phyloP scores from a whole-genome alignment of 1,139 yeast genomes.

The Pichia sp. region DNA sequence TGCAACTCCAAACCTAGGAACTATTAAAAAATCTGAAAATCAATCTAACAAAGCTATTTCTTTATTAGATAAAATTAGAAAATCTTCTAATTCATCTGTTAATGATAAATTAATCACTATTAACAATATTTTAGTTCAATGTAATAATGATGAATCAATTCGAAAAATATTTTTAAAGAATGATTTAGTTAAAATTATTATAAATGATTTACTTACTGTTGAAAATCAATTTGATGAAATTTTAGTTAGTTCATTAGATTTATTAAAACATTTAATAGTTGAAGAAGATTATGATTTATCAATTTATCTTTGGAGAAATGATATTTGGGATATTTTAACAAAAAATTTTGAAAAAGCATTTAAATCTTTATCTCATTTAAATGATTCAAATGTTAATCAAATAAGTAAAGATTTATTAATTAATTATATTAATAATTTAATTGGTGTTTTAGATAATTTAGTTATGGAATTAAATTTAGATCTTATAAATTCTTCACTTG shows the following conservation, averaged over 20 bases:
- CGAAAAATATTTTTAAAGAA: slow-evolving; percentile 65
- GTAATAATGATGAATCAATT: slow-evolving; percentile 28
- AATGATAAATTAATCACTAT: slow-evolving; percentile 78
- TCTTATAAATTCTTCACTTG: slow-evolving; percentile 44
- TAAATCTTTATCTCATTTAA: slow-evolving; percentile 41
- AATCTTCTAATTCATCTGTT: slow-evolving; percentile 39
- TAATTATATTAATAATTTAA: slow-evolving; percentile 58
- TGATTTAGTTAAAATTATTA: slow-evolving; percentile 53
- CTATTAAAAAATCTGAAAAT: slow-evolving; percentile 39
- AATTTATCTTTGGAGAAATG: slow-evolving; percentile 67
- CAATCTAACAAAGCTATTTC: slow-evolving; percentile 60
- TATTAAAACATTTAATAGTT: slow-evolving; percentile 69
- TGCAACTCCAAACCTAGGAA: slow-evolving; percentile 7
- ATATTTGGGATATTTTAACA: slow-evolving; percentile 60
- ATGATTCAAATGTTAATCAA: slow-evolving; percentile 29
- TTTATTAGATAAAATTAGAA: slow-evolving; percentile 55
- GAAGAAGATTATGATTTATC: slow-evolving; percentile 90
- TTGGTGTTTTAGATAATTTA: slow-evolving; percentile 63
- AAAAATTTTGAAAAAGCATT: slow-evolving; percentile 44
- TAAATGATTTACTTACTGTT: slow-evolving; percentile 25
- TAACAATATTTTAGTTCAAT: slow-evolving; percentile 44
- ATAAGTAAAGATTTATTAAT: slow-evolving; percentile 46
- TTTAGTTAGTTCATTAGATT: slow-evolving; percentile 73
- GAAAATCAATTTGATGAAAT: slow-evolving; percentile 39
- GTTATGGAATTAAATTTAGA: slow-evolving; percentile 56